Percentiles rank a stretch among this genome's conserved stretches.
phyloP scores from a whole-genome alignment of 257 asterid genomes.

The Solanum clarkiae region DNA sequence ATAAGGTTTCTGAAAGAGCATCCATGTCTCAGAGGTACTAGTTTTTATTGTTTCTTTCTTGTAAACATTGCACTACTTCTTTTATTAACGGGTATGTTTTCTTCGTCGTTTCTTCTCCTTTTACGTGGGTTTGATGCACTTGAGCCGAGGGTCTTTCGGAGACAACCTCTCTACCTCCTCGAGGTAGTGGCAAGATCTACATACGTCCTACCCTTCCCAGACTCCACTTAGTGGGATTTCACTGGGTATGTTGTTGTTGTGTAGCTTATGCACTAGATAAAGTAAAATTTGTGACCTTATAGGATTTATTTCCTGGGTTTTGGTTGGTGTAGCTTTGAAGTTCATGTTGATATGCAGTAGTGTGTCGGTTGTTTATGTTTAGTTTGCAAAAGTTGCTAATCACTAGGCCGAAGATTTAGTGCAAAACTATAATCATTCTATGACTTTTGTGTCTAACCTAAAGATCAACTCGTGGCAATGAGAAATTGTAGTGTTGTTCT shows the following conservation, averaged over 20 bases:
- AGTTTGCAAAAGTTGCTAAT: background rate
- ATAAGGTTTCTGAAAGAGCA: background rate
- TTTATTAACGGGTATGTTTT: too few relatives aligned
- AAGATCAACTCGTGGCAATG: background rate
- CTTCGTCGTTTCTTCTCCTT: too few relatives aligned
- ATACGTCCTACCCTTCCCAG: too few relatives aligned
- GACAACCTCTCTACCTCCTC: too few relatives aligned
- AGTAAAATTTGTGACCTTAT: background rate
- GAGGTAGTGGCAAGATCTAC: too few relatives aligned
- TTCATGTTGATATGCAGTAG: background rate
- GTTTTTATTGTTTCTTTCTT: too few relatives aligned
- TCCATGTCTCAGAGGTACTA: background rate
- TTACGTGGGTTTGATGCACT: too few relatives aligned
- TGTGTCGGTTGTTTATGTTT: background rate
- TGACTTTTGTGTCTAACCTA: background rate
- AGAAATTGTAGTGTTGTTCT: background rate
- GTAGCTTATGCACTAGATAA: background rate
- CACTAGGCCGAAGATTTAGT: background rate
- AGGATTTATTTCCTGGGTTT: background rate
- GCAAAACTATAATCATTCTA: background rate
- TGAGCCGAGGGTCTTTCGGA: too few relatives aligned
- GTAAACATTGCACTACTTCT: too few relatives aligned
- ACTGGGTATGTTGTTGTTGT: too few relatives aligned
- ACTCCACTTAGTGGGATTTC: too few relatives aligned
- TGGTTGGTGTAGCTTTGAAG: background rate